Percentiles rank a stretch among this genome's conserved stretches.
Conservation (phyloP, 306 rosid genomes). For the Cucurbita moschata region DNA sequence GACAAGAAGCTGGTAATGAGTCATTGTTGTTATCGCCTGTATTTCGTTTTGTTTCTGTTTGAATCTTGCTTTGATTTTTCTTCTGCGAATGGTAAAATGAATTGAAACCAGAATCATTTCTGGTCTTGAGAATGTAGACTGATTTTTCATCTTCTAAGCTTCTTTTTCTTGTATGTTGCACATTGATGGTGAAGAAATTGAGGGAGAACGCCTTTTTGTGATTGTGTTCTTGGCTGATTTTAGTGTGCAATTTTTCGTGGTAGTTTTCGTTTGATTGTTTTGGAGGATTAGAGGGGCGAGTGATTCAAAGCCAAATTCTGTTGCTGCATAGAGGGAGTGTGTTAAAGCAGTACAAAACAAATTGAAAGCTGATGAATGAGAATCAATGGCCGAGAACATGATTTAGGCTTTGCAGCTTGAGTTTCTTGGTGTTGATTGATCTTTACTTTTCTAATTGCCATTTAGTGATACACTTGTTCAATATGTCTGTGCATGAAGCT, state of each 20-base stretch:
- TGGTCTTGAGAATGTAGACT: not conserved
- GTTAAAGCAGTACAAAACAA: not conserved
- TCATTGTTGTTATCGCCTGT: not conserved
- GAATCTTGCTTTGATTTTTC: not conserved
- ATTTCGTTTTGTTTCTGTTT: not conserved
- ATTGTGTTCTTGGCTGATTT: not conserved
- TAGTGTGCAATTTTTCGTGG: not conserved
- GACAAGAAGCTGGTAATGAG: slow-evolving; percentile 11
- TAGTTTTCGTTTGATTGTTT: not conserved
- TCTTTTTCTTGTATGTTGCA: not conserved
- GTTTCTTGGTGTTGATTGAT: not conserved
- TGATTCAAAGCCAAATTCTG: not conserved
- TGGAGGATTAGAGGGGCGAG: not conserved
- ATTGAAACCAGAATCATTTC: not conserved
- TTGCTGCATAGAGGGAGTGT: not conserved
- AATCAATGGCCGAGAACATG: not conserved
- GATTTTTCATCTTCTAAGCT: not conserved
- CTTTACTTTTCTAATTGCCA: not conserved
- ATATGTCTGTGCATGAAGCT: not conserved
- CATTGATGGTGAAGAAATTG: not conserved
- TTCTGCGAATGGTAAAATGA: not conserved
- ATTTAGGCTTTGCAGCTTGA: not conserved
- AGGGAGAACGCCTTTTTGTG: not conserved
- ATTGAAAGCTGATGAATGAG: not conserved
- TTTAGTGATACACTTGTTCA: not conserved